These are phyloP conservation scores for Globisporangium spinosum DNA, from an alignment of 352 stramenopile genomes.

Conservation along the genomic window DNA sequence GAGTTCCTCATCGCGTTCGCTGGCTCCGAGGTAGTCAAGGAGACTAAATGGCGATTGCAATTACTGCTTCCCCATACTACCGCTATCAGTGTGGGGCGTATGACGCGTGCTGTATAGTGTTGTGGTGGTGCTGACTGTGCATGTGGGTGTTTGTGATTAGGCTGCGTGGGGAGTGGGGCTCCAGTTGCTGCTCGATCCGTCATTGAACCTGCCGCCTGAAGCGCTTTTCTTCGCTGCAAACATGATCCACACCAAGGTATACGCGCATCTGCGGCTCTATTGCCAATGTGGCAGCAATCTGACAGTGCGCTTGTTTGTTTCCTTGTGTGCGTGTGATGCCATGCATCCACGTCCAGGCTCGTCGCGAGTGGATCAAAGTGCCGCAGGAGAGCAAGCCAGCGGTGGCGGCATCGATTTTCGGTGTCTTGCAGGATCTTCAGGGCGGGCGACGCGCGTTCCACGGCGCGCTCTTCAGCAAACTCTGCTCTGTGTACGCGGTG, in stretches of 20 bases:
- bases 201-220: slow-evolving; percentile 39
- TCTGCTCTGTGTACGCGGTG: slow-evolving; percentile 57
- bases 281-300: not conserved
- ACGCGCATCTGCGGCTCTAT: not conserved
- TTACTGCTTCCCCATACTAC: not conserved
- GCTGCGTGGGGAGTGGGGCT: slow-evolving; percentile 46
- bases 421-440: slow-evolving; percentile 35
- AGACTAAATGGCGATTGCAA: not conserved
- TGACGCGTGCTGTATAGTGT: not conserved
- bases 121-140: not conserved
- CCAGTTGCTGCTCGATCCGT: slow-evolving; percentile 48
- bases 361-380: slow-evolving; percentile 59
- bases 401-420: slow-evolving; percentile 35
- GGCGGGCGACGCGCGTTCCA: slow-evolving; percentile 23
- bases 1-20: slow-evolving; percentile 61
- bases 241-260: slow-evolving; percentile 67
- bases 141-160: slow-evolving; percentile 13
- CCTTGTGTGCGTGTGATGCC: not conserved
- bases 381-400: slow-evolving; percentile 28
- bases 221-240: slow-evolving; percentile 76
- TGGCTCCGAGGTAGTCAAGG: slow-evolving; percentile 29
- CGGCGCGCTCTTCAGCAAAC: slow-evolving; percentile 47
- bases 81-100: too few relatives aligned
- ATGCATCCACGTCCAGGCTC: slow-evolving; percentile 20
- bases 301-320: not conserved